phyloP scores from a whole-genome alignment of 2,329 filamentous ascomycete species.

The Xylariaceae sp. region DNA sequence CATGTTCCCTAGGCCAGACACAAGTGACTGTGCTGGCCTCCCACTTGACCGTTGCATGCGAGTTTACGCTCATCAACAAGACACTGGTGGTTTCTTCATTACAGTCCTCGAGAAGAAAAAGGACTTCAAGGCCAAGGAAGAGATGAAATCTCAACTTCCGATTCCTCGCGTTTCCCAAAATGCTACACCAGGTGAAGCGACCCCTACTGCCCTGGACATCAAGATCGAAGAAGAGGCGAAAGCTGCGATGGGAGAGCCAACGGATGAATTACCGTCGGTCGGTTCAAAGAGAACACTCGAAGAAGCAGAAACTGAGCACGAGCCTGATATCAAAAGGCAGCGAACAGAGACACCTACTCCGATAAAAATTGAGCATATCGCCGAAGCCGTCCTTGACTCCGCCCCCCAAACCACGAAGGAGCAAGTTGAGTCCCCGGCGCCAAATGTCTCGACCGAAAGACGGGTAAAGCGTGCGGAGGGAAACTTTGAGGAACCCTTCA shows the following conservation, averaged over 20 bases:
- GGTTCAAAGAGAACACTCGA: slow-evolving; percentile 33
- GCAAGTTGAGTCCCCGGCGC: slow-evolving; percentile 20
- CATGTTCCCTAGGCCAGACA: slow-evolving; percentile 70
- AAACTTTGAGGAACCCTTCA: slow-evolving; percentile 85
- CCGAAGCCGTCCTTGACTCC: slow-evolving; percentile 11
- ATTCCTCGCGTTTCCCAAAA: slow-evolving; percentile 17
- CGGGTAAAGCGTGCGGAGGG: slow-evolving; percentile 41
- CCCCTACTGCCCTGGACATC: slow-evolving; percentile 24
- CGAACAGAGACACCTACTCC: slow-evolving; percentile 34
- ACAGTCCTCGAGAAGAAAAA: slow-evolving; percentile 86
- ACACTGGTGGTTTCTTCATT: slow-evolving; percentile 97
- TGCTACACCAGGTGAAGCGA: slow-evolving; percentile 15
- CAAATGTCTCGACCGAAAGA: slow-evolving; percentile 31
- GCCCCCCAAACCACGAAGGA: slow-evolving; percentile 19
- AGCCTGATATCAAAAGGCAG: slow-evolving; percentile 42
- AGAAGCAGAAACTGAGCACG: slow-evolving; percentile 33
- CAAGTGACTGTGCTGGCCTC: slow-evolving; percentile 52
- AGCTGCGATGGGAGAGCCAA: slow-evolving; percentile 30
- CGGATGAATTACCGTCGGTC: slow-evolving; percentile 29
- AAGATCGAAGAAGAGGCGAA: slow-evolving; percentile 36
- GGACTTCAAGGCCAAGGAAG: slow-evolving; percentile 74
- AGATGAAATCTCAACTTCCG: slow-evolving; percentile 48
- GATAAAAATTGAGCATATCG: slow-evolving; percentile 20
- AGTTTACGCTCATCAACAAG: slow-evolving; percentile 90
- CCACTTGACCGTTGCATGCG: slow-evolving; percentile 88